Percentiles rank a stretch among this genome's conserved stretches.
Conservation (phyloP, 352 stramenopile species). For the Elongisporangium prolatum region DNA sequence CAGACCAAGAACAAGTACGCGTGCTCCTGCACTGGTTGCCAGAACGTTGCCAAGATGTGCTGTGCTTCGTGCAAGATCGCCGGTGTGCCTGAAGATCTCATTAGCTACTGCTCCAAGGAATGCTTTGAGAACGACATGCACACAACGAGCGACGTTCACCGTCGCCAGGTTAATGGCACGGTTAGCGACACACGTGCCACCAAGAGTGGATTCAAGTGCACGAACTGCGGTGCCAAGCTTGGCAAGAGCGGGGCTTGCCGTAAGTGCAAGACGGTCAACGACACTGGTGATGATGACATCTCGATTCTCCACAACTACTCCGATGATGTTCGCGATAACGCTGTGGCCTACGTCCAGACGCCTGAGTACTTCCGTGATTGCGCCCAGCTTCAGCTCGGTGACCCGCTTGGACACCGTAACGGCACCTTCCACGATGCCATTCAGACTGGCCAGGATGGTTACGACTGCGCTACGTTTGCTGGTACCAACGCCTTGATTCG, state of each 20-base stretch:
- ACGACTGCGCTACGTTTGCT: conserved; percentile 74
- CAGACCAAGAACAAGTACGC: conserved; percentile 76
- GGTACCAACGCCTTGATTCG: conserved; percentile 81
- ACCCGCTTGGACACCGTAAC: conserved; percentile 78
- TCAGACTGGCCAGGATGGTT: conserved; percentile 80
- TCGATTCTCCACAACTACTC: conserved; percentile 73
- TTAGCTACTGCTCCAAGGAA: conserved; percentile 85
- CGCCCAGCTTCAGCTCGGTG: conserved; percentile 77
- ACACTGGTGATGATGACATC: conserved; percentile 39
- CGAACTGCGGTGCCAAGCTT: conserved; percentile 69
- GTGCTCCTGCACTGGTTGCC: conserved; percentile 70
- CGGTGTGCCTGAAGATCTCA: conserved; percentile 76
- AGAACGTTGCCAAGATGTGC: conserved; percentile 81
- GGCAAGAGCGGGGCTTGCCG: conserved; percentile 69
- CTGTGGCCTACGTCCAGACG: conserved; percentile 77
- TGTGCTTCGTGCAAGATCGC: conserved; percentile 84
- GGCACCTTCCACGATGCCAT: conserved; percentile 83
- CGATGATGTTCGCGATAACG: conserved; percentile 75
- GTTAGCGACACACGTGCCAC: conserved; percentile 62
- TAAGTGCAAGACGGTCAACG: conserved; percentile 71
- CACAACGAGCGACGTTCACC: conserved; percentile 70
- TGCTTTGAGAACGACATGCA: conserved; percentile 85
- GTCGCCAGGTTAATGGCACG: conserved; percentile 78
- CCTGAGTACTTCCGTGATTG: conserved; percentile 85
- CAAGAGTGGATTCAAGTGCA: conserved; percentile 73